These are phyloP conservation scores for Prunus mume DNA, from an alignment of 306 rosid species.

Conservation along the genomic window DNA sequence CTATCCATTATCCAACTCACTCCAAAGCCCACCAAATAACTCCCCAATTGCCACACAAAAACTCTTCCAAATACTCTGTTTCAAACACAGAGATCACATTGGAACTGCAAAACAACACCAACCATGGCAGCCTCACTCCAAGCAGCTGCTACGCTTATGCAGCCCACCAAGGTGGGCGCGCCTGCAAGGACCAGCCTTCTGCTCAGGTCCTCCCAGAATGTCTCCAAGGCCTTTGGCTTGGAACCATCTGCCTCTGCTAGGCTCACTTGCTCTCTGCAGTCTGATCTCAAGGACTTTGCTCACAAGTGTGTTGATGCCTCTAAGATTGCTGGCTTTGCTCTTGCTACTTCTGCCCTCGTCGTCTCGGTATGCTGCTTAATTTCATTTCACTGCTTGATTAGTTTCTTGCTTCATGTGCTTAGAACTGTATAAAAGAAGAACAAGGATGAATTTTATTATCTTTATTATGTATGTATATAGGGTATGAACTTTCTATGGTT, in stretches of 20 bases:
- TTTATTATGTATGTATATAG: background rate
- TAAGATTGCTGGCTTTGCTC: constrained; percentile 92
- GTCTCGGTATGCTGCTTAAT: constrained; percentile 61
- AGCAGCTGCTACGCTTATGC: constrained; percentile 89
- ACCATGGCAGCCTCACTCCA: constrained; percentile 97
- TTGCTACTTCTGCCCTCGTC: constrained; percentile 95
- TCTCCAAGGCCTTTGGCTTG: constrained; percentile 48
- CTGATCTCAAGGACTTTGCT: constrained; percentile 66
- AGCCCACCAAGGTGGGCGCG: constrained; percentile 64
- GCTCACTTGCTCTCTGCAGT: constrained; percentile 51
- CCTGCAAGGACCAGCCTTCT: constrained; percentile 35
- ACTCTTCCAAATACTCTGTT: constrained; percentile 16
- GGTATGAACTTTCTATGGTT: background rate
- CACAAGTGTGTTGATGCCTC: constrained; percentile 69
- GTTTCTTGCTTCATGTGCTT: background rate
- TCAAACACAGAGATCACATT: background rate
- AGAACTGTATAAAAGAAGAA: background rate
- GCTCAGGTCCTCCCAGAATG: constrained; percentile 55
- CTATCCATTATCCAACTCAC: constrained; percentile 64
- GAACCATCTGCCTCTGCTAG: constrained; percentile 37
- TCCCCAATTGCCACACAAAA: constrained; percentile 24
- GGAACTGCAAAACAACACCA: background rate
- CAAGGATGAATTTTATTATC: background rate
- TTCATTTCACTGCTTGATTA: background rate
- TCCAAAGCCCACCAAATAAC: constrained; percentile 49